phyloP scores from a whole-genome alignment of 106 monocot species.

The Gastrodia elata region DNA sequence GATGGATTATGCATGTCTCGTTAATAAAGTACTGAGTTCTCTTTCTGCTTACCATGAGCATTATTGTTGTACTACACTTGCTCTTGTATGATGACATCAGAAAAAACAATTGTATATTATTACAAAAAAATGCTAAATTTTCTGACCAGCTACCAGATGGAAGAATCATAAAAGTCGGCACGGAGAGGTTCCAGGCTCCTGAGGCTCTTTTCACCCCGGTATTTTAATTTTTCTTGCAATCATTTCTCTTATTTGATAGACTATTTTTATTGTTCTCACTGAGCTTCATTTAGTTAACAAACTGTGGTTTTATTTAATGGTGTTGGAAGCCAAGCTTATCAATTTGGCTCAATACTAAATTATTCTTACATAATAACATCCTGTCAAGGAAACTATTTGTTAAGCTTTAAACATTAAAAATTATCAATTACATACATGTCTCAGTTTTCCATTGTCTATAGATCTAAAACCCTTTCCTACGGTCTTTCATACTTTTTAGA shows the following conservation, averaged over 20 bases:
- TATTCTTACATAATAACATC: neutral
- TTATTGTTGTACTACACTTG: neutral
- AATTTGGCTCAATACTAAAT: neutral
- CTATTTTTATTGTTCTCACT: neutral
- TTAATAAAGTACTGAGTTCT: neutral
- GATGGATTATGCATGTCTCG: neutral
- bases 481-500: neutral
- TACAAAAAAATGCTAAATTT: neutral
- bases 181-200: conserved; percentile 95
- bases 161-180: conserved; percentile 94
- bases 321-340: neutral
- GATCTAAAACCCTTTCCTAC: neutral
- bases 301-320: neutral
- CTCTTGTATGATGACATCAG: neutral
- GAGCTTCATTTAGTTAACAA: neutral
- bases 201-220: conserved; percentile 96
- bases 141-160: conserved; percentile 90
- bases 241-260: neutral
- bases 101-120: neutral
- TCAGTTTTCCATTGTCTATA: too few species aligned
- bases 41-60: neutral
- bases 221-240: neutral
- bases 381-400: neutral
- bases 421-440: neutral
- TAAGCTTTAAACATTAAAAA: neutral